Conservation (phyloP, 192 early-diverging fungal genomes). For the Geosiphon pyriformis region DNA sequence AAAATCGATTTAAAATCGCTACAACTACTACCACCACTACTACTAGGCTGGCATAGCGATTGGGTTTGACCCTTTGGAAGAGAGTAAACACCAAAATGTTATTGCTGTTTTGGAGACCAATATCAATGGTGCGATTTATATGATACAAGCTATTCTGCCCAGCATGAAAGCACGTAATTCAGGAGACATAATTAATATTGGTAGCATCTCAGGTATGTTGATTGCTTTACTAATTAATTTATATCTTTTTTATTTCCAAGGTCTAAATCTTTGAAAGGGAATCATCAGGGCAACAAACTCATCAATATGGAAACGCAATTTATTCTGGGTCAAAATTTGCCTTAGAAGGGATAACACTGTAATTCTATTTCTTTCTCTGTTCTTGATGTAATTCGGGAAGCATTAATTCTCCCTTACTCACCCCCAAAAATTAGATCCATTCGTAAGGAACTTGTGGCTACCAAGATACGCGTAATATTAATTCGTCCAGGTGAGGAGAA, state of each 20-base stretch:
- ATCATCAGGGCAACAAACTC: conserved; percentile 61
- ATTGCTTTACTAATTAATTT: not conserved
- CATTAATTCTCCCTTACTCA: not conserved
- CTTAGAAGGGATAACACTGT: conserved; percentile 69
- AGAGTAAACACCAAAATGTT: conserved; percentile 54
- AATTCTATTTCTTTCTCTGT: not conserved
- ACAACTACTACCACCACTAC: too few relatives aligned
- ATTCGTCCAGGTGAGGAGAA: conserved; percentile 17
- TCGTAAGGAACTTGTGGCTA: conserved; percentile 12
- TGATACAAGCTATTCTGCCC: conserved; percentile 72
- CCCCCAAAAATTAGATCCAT: conserved; percentile 2
- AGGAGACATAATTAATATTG: conserved; percentile 85
- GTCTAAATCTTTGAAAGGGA: too few relatives aligned
- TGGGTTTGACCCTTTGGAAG: conserved; percentile 64
- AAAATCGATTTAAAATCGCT: too few relatives aligned
- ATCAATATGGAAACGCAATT: conserved; percentile 61
- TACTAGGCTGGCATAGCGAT: conserved; percentile 55
- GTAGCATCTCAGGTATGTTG: conserved; percentile 57
- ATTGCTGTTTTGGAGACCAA: conserved; percentile 87
- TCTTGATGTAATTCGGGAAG: not conserved
- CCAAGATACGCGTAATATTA: conserved; percentile 13
- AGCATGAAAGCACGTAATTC: conserved; percentile 62
- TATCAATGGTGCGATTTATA: conserved; percentile 81
- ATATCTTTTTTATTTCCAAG: not conserved
- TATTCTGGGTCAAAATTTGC: conserved; percentile 85